Percentiles rank a stretch among this genome's conserved stretches.
phyloP scores from a whole-genome alignment of 495 filamentous ascomycete genomes.

The Parathielavia appendiculata region DNA sequence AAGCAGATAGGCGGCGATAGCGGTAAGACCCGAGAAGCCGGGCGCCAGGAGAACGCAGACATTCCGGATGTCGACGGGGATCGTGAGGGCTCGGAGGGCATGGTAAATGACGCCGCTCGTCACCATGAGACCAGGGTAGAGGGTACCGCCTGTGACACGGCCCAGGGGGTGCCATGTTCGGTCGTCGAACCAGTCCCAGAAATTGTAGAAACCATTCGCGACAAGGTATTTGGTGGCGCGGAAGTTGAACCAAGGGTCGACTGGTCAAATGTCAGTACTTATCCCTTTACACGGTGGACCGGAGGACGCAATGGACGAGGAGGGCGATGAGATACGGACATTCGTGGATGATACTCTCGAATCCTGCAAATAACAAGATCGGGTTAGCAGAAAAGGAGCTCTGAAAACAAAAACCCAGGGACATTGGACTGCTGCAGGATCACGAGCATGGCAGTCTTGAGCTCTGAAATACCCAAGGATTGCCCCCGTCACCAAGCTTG shows the following conservation, averaged over 20 bases:
- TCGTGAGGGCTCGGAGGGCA: conserved; percentile 78
- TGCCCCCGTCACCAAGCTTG: neutral
- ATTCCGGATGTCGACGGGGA: conserved; percentile 98
- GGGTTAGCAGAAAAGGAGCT: conserved; percentile 34
- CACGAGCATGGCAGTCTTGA: neutral
- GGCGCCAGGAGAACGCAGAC: conserved; percentile 96
- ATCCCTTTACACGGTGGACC: conserved; percentile 29
- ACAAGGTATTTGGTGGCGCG: conserved; percentile 96
- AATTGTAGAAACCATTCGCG: conserved; percentile 93
- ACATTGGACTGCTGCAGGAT: neutral
- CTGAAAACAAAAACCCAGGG: neutral
- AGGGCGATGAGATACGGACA: conserved; percentile 55
- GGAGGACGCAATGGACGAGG: conserved; percentile 11
- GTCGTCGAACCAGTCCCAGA: conserved; percentile 99
- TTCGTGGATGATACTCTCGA: conserved; percentile 99
- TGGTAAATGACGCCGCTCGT: conserved; percentile 98
- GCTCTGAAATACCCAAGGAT: conserved; percentile 2
- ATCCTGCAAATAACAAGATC: conserved; percentile 52
- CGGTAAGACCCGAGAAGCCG: conserved; percentile 91
- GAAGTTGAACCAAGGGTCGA: conserved; percentile 99
- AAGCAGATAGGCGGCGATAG: conserved; percentile 88
- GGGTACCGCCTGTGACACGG: conserved; percentile 95
- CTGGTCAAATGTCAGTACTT: conserved; percentile 46
- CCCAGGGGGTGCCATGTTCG: conserved; percentile 99
- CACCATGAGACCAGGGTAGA: conserved; percentile 99